phyloP scores from a whole-genome alignment of 2,329 filamentous ascomycete genomes.

The Hypoxylon sp. region DNA sequence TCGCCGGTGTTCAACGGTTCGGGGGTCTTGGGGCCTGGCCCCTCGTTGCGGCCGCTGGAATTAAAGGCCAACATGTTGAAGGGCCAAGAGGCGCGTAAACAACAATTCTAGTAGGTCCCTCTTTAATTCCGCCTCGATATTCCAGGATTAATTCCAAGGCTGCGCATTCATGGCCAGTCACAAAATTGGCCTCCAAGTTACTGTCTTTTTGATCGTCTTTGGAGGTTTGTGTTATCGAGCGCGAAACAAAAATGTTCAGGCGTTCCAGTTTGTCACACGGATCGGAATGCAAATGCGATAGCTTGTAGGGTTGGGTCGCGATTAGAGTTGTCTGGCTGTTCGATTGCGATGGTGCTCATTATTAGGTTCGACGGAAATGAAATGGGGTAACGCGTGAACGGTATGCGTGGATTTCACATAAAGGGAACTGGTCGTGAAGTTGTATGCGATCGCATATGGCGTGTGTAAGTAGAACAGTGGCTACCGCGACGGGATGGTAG shows the following conservation, averaged over 20 bases:
- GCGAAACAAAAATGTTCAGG: slow-evolving; percentile 11
- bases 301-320: slow-evolving; percentile 21
- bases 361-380: slow-evolving; percentile 27
- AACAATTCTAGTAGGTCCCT: slow-evolving; percentile 23
- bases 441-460: slow-evolving; percentile 29
- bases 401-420: slow-evolving; percentile 24
- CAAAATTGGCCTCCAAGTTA: slow-evolving; percentile 16
- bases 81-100: slow-evolving; percentile 21
- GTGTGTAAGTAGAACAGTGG: slow-evolving; percentile 38
- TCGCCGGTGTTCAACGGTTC: slow-evolving; percentile 59
- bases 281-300: slow-evolving; percentile 10
- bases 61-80: slow-evolving; percentile 60
- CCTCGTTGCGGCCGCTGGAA: slow-evolving; percentile 54
- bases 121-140: slow-evolving; percentile 34
- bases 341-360: slow-evolving; percentile 19
- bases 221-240: slow-evolving; percentile 3
- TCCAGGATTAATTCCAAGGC: slow-evolving; percentile 29
- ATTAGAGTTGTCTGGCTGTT: slow-evolving; percentile 17
- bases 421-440: slow-evolving; percentile 41
- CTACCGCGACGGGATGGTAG: slow-evolving; percentile 44
- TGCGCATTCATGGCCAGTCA: slow-evolving; percentile 32
- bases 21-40: slow-evolving; percentile 61
- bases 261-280: slow-evolving; percentile 21
- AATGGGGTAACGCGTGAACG: slow-evolving; percentile 20
- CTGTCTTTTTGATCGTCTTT: slow-evolving; percentile 23